A percentile compares a stretch with the other conserved stretches of the same genome.
phyloP scores from a whole-genome alignment of 2,329 filamentous ascomycete genomes.

The Hysterium pulicare region DNA sequence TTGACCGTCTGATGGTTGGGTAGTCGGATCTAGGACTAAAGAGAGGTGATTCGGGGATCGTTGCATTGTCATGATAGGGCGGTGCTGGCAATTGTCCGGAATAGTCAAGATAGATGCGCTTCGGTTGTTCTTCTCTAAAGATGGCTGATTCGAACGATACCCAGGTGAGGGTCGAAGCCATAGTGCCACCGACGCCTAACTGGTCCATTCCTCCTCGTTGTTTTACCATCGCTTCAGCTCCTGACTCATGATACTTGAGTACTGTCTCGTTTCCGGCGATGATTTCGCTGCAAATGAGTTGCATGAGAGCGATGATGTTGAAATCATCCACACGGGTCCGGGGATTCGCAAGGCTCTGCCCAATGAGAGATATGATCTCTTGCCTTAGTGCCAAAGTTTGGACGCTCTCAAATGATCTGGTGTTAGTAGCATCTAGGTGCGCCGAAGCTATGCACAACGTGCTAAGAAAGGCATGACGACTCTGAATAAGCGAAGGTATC shows the following conservation, averaged over 20 bases:
- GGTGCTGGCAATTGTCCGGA: conserved; percentile 12
- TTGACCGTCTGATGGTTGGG: conserved; percentile 23
- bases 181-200: conserved; percentile 27
- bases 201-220: conserved; percentile 30
- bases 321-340: conserved; percentile 23
- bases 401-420: conserved; percentile 22
- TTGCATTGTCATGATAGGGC: conserved; percentile 15
- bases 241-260: conserved; percentile 25
- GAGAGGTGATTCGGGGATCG: conserved; percentile 35
- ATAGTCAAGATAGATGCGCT: conserved; percentile 25
- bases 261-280: conserved; percentile 23
- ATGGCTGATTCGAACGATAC: conserved; percentile 30
- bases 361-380: conserved; percentile 34
- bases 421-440: conserved; percentile 29
- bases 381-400: conserved; percentile 28
- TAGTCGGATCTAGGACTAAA: conserved; percentile 28
- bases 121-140: conserved; percentile 26
- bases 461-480: conserved; percentile 35
- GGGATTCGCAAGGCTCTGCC: conserved; percentile 22
- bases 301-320: conserved; percentile 35
- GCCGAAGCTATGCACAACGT: conserved; percentile 34
- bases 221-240: conserved; percentile 29
- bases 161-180: conserved; percentile 33
- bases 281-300: conserved; percentile 34
- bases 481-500: conserved; percentile 32